Evolutionary conservation across 1,139 yeast genomes (phyloP).

Genomic region (Wickerhamiella pararugosa): DNA sequence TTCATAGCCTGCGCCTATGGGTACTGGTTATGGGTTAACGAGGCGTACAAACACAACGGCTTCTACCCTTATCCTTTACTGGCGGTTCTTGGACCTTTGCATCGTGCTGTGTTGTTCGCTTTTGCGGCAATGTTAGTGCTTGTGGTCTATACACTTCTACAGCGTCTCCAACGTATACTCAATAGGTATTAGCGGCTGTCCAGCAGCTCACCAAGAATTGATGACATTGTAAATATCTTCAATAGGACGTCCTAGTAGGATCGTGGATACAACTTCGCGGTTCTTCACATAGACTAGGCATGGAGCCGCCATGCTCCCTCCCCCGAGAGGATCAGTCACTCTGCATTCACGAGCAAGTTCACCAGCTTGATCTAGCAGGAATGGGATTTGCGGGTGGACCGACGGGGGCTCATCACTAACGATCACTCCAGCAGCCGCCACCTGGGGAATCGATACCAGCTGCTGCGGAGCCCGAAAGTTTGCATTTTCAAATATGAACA

Average conservation of each 20-base stretch:
- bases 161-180: constrained; percentile 10
- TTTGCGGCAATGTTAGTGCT: constrained; percentile 15
- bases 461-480: neutral
- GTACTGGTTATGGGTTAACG: constrained; percentile 24
- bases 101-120: constrained; percentile 15
- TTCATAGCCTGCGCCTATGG: constrained; percentile 16
- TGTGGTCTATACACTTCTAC: constrained; percentile 10
- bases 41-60: constrained; percentile 19
- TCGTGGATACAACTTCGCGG: constrained; percentile 14
- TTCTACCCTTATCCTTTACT: constrained; percentile 24
- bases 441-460: constrained; percentile 6
- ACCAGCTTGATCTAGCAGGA: constrained; percentile 13
- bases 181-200: neutral
- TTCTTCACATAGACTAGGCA: constrained; percentile 15
- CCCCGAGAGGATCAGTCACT: constrained; percentile 16
- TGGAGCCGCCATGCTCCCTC: constrained; percentile 13
- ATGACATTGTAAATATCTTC: neutral
- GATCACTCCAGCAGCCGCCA: constrained; percentile 1
- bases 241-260: constrained; percentile 9
- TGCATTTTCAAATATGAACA: constrained; percentile 8
- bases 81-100: constrained; percentile 13
- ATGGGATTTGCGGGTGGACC: constrained; percentile 7
- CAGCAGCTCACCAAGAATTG: neutral
- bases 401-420: constrained; percentile 5
- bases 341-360: constrained; percentile 15